Base-by-base conservation (phyloP, 2,329 filamentous ascomycete species). In the Fusarium sp. region DNA sequence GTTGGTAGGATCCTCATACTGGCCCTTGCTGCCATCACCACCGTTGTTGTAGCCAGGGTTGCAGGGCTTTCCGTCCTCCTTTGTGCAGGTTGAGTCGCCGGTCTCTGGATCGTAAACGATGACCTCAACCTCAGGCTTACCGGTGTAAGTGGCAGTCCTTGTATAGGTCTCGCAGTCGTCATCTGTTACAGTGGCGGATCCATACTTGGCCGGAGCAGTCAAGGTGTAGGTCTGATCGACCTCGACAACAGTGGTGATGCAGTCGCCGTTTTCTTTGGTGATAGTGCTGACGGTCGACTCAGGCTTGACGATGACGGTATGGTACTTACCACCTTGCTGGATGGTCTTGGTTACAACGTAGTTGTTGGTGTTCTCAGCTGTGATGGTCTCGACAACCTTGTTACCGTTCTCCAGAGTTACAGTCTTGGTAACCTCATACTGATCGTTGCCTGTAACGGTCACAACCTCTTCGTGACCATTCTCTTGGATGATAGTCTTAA, bases 41-140 rank as follows among this genome's bases (percentile, higher is more conserved):
- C 68, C 41, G 22, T 68, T 53, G 50, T 67, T 52, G 38, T 68
- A 62, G 31, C 53, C 53, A 14, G 54, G 20, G 29, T 70, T 63
- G 65, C 80, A 81, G 18, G 77, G 74, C 38, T 72, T 60, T 3
- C 78, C 79, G 38, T 74, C 78, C 53, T 76, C 62, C 65, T 77
- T 70, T 45, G 57, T 73, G 73, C 80, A 81, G 13, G 64, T 74
- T 9, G 71, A 73, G 55, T 79, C 70, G 35, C 80, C 80, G 12
- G 77, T 80, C 62, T 72, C 71, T 39, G 76, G 76, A 61, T 81
- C 75, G 52, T 79, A 77, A 45, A 80, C 72, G 65, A 76, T 77
- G 45, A 80, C 74, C 44, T 81, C 76, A 31, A 81, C 76, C 22
- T 80, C 78, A 20, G 47, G 50, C 57, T 78, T 59, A 18, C 68